Conservation (phyloP, 331 rosid genomes). For the Quercus phellos region DNA sequence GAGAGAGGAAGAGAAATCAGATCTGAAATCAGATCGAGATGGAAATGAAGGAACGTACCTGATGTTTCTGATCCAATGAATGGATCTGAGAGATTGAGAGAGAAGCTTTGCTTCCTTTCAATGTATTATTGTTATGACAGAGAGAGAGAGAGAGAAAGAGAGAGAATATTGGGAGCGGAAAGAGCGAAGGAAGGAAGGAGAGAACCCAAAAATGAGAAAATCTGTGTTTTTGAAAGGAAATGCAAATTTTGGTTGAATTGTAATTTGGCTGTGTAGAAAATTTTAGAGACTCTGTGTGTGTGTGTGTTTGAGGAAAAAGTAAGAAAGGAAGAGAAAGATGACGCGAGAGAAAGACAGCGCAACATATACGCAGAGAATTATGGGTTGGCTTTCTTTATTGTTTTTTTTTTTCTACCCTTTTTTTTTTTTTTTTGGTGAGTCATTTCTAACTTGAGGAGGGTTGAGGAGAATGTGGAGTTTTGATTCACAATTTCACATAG, state of each 20-base stretch:
- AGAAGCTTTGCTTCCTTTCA: neutral
- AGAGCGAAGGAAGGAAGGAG: neutral
- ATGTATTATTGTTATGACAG: too few relatives aligned
- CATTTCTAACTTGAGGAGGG: too few relatives aligned
- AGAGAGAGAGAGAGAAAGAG: neutral
- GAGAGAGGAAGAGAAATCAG: too few relatives aligned
- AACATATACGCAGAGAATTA: slow-evolving; percentile 37
- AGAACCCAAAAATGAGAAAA: neutral
- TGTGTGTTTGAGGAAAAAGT: neutral
- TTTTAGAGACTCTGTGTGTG: neutral
- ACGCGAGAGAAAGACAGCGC: slow-evolving; percentile 58
- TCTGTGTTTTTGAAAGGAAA: too few relatives aligned
- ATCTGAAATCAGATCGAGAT: slow-evolving; percentile 1
- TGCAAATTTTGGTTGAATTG: neutral
- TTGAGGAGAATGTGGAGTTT: too few relatives aligned
- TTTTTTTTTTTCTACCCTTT: neutral
- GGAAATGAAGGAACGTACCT: neutral
- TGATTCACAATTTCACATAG: too few relatives aligned
- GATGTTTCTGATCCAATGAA: too few relatives aligned
- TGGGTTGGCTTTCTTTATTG: neutral
- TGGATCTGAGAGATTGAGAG: too few relatives aligned
- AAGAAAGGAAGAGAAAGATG: neutral
- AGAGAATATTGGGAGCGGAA: neutral
- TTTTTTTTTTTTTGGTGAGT: neutral
- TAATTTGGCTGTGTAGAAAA: neutral